Conservation (phyloP, 306 rosid species). For the Cyclanthera cordifolia region DNA sequence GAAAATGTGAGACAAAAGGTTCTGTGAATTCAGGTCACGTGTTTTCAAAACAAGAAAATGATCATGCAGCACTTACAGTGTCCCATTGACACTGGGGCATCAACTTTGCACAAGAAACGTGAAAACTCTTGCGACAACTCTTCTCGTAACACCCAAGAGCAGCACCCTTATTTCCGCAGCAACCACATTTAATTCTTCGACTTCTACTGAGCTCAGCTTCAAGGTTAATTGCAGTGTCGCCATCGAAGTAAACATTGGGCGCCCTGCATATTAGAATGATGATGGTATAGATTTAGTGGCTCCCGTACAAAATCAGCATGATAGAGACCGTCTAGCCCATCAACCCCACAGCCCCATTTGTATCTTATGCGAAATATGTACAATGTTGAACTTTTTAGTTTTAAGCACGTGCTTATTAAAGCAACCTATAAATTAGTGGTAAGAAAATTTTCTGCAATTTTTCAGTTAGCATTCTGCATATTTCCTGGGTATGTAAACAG, state of each 20-base stretch:
- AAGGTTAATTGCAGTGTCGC: constrained; percentile 58
- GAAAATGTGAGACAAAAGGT: not conserved
- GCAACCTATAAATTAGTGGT: not conserved
- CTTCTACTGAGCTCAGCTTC: constrained; percentile 85
- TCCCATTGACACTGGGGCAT: constrained; percentile 90
- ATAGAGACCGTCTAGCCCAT: not conserved
- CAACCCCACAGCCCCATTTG: not conserved
- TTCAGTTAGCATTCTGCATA: not conserved
- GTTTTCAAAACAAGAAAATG: not conserved
- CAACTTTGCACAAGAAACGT: constrained; percentile 71
- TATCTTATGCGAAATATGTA: not conserved
- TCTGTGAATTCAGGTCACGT: not conserved
- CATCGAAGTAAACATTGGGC: constrained; percentile 79
- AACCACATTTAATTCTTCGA: constrained; percentile 66
- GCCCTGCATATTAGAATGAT: constrained; percentile 45
- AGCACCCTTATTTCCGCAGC: constrained; percentile 82
- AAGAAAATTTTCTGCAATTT: not conserved
- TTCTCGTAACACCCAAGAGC: constrained; percentile 79
- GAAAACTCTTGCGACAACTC: constrained; percentile 87
- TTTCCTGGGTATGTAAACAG: not conserved
- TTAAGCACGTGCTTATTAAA: not conserved
- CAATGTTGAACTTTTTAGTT: not conserved
- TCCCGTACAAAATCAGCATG: not conserved
- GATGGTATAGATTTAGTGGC: not conserved
- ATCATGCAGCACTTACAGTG: constrained; percentile 29